These are phyloP conservation scores for Adansonia grandidieri DNA, from an alignment of 441 rosid genomes.

Conservation along the genomic window DNA sequence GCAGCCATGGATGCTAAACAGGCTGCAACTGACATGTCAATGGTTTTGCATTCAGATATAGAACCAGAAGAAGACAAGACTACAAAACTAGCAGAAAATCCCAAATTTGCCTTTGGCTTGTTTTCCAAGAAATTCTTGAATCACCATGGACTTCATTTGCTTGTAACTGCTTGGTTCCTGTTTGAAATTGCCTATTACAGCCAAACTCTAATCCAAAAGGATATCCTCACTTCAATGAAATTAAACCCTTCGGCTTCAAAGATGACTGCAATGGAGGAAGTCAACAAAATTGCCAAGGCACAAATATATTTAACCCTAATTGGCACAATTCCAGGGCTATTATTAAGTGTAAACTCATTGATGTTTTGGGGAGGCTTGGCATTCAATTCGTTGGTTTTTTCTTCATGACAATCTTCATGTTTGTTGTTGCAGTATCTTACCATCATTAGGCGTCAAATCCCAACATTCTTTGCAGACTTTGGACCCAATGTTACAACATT, in stretches of 20 bases:
- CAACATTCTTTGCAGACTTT: constrained; percentile 59
- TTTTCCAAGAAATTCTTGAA: constrained; percentile 1
- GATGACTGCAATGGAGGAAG: background rate
- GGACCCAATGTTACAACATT: constrained; percentile 69
- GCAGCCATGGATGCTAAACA: constrained; percentile 59
- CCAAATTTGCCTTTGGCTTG: constrained; percentile 10
- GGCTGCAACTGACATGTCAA: constrained; percentile 64
- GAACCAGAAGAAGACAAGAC: constrained; percentile 45
- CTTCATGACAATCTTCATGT: constrained; percentile 65
- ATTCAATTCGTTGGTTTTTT: constrained; percentile 62
- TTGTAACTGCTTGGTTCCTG: constrained; percentile 11
- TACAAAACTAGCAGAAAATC: background rate
- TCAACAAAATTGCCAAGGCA: background rate
- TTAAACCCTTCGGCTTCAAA: background rate
- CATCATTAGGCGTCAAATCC: constrained; percentile 41
- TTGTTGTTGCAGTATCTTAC: constrained; percentile 59
- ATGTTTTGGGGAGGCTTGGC: constrained; percentile 47
- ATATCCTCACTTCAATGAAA: background rate
- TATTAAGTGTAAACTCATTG: constrained; percentile 55
- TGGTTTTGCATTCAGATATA: constrained; percentile 49
- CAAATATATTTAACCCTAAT: constrained; percentile 1
- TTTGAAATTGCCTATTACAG: constrained; percentile 25
- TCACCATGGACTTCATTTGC: constrained; percentile 20
- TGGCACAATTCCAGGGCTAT: background rate
- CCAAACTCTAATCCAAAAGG: constrained; percentile 19